Evolutionary conservation across 1,284 basidiomycete genomes (phyloP).

Genomic region (Vanrija pseudolonga): DNA sequence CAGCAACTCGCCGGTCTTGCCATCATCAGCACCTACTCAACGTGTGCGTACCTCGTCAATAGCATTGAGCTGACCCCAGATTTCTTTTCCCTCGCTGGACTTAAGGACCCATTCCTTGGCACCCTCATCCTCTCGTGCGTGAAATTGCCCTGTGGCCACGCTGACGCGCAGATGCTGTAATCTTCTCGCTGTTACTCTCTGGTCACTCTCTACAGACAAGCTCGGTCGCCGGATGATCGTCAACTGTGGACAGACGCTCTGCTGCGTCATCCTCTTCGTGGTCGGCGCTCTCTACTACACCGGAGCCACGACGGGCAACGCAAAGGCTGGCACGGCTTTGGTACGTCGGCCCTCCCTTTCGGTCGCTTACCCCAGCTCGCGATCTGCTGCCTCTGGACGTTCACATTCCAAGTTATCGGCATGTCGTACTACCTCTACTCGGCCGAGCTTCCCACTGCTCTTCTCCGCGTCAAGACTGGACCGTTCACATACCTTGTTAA

Average conservation of each 20-base stretch:
- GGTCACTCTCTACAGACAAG: slow-evolving; percentile 17
- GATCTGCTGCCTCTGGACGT: slow-evolving; percentile 18
- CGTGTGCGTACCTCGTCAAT: background rate
- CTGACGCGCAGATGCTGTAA: background rate
- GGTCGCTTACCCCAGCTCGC: slow-evolving; percentile 8
- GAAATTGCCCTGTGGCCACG: background rate
- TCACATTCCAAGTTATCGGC: slow-evolving; percentile 10
- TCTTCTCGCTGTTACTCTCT: slow-evolving; percentile 19
- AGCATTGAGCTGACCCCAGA: background rate
- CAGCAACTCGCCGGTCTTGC: slow-evolving; percentile 20
- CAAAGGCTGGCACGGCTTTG: slow-evolving; percentile 12
- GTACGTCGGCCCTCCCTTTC: background rate
- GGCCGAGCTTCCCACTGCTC: slow-evolving; percentile 24
- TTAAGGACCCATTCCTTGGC: slow-evolving; percentile 22
- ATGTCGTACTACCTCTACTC: slow-evolving; percentile 26
- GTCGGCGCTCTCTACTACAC: slow-evolving; percentile 20
- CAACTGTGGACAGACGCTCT: too few relatives aligned
- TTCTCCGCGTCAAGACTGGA: slow-evolving; percentile 25
- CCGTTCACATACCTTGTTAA: slow-evolving; percentile 21
- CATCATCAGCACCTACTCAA: slow-evolving; percentile 23
- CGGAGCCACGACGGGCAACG: slow-evolving; percentile 17
- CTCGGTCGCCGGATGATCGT: slow-evolving; percentile 21
- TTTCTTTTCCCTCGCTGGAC: slow-evolving; percentile 26
- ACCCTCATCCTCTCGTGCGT: slow-evolving; percentile 13
- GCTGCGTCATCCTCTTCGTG: slow-evolving; percentile 10